These are phyloP conservation scores for Vigna angularis DNA, from an alignment of 306 rosid species.

Conservation along the genomic window DNA sequence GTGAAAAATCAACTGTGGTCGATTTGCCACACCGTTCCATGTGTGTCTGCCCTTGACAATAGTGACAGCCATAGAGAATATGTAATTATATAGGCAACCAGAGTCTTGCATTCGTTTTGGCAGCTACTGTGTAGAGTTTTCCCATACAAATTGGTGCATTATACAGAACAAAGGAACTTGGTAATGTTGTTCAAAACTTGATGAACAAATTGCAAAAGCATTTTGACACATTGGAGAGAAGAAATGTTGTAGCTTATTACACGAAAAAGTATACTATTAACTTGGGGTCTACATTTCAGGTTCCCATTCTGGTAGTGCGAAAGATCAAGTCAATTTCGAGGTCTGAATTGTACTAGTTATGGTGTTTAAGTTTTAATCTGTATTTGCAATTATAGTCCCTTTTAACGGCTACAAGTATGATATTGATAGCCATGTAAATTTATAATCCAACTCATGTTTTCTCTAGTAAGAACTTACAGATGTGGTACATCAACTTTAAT, in stretches of 20 bases:
- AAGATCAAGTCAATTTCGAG: conserved; percentile 23
- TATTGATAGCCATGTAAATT: conserved; percentile 23
- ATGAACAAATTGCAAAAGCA: not conserved
- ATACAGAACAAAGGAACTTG: not conserved
- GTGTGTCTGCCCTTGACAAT: not conserved
- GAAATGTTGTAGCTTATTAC: not conserved
- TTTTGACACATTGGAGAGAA: conserved; percentile 20
- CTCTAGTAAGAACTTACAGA: not conserved
- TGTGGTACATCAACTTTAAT: not conserved
- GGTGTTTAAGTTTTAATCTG: conserved; percentile 8
- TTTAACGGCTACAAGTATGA: too few species aligned
- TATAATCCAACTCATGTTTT: not conserved
- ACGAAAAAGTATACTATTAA: not conserved
- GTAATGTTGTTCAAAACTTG: not conserved
- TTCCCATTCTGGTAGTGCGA: conserved; percentile 5
- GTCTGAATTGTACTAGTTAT: conserved; percentile 5
- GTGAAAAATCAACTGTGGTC: not conserved
- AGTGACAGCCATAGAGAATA: not conserved
- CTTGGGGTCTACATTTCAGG: conserved; percentile 37
- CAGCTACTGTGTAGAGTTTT: not conserved
- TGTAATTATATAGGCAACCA: not conserved
- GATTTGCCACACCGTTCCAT: conserved; percentile 3
- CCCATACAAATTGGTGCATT: not conserved
- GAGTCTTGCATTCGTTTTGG: conserved; percentile 11
- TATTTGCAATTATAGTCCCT: not conserved